Percentiles rank a stretch among this genome's conserved stretches.
These are phyloP conservation scores for Ceratonia siliqua DNA, from an alignment of 306 rosid species.

Conservation along the genomic window DNA sequence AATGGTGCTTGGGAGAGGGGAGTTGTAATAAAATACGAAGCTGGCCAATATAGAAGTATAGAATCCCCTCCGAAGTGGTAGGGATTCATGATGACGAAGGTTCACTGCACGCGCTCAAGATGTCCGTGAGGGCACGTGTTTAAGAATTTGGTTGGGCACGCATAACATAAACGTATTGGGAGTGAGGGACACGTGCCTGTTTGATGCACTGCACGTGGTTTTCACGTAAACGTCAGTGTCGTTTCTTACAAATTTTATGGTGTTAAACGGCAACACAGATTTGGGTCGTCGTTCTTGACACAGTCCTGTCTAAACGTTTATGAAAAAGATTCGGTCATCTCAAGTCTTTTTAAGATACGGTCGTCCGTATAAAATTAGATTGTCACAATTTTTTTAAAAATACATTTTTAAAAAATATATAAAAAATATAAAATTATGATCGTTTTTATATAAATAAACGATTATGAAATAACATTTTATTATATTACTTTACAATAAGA, in stretches of 20 bases:
- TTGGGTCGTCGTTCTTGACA: too few relatives aligned
- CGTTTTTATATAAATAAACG: too few relatives aligned
- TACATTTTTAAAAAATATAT: too few relatives aligned
- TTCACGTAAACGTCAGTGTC: slow-evolving; percentile 28
- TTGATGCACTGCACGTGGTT: slow-evolving; percentile 20
- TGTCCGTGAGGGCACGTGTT: background rate
- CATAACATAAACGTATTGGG: background rate
- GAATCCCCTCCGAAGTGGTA: background rate
- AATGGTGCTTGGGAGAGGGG: background rate
- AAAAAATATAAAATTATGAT: too few relatives aligned
- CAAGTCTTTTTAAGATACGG: too few relatives aligned
- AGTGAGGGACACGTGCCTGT: slow-evolving; percentile 3
- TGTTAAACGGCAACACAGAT: background rate
- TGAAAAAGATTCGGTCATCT: too few relatives aligned
- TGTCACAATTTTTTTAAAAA: too few relatives aligned
- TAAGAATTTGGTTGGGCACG: background rate
- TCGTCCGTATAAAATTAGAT: too few relatives aligned
- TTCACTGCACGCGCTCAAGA: slow-evolving; percentile 9
- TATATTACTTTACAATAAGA: too few relatives aligned
- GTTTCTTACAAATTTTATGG: slow-evolving; percentile 2
- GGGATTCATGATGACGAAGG: background rate
- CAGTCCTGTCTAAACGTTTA: too few relatives aligned
- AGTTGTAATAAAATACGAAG: slow-evolving; percentile 29
- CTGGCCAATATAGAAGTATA: background rate
- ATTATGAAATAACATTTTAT: too few relatives aligned